Percentiles rank a stretch among this genome's conserved stretches.
These are phyloP conservation scores for Calonectria henricotiae DNA, from an alignment of 2,329 filamentous ascomycete genomes.

Conservation along the genomic window DNA sequence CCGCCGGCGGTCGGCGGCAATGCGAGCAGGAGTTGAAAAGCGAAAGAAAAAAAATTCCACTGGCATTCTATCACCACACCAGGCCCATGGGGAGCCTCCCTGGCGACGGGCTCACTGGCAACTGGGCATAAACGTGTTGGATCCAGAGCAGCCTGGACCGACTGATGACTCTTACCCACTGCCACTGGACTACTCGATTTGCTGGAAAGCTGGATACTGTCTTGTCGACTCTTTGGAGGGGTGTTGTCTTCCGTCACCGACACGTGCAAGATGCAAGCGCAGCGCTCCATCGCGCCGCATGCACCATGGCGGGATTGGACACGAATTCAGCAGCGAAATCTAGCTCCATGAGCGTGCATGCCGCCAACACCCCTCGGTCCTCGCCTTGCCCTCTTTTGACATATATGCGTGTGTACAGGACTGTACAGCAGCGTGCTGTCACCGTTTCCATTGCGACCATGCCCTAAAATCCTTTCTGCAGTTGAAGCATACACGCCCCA, in stretches of 20 bases:
- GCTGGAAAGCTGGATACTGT: constrained; percentile 34
- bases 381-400: constrained; percentile 27
- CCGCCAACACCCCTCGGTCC: constrained; percentile 43
- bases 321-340: constrained; percentile 43
- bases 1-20: constrained; percentile 31
- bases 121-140: constrained; percentile 52
- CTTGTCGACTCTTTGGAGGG: constrained; percentile 28
- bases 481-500: constrained; percentile 38
- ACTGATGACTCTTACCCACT: constrained; percentile 47
- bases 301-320: constrained; percentile 39
- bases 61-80: constrained; percentile 37
- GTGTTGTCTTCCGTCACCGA: constrained; percentile 47
- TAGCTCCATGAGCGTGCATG: constrained; percentile 35
- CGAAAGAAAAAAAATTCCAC: background rate
- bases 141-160: constrained; percentile 36
- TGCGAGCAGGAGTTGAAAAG: constrained; percentile 4
- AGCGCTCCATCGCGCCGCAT: constrained; percentile 49
- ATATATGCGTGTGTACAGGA: constrained; percentile 23
- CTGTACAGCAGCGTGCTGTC: constrained; percentile 38
- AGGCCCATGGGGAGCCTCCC: constrained; percentile 28
- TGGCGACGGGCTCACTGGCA: constrained; percentile 42
- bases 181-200: constrained; percentile 30
- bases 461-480: constrained; percentile 47
- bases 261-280: constrained; percentile 43
- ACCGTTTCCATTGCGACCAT: constrained; percentile 44